Base-by-base conservation (phyloP, 495 filamentous ascomycete species). In the Talaromyces proteolyticus region DNA sequence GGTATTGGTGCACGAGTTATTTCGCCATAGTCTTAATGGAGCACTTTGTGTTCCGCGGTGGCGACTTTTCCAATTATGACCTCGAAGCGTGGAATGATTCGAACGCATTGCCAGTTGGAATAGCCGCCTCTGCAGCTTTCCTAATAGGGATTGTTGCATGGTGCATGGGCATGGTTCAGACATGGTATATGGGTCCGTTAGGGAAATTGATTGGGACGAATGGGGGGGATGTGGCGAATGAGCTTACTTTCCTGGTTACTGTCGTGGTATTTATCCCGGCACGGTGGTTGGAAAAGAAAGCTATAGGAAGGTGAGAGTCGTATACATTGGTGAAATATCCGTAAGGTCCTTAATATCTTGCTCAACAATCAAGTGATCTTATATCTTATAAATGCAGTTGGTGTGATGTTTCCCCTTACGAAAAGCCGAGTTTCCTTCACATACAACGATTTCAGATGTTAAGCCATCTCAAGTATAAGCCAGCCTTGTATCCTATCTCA, bases 1-100 rank as follows among this genome's bases (percentile, higher is more conserved):
- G 80, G 5, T 85, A 84, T 62, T 82, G 79, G 75, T 74, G 70
- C 45, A 77, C 79, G 10, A 70, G 69, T 2, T 82, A 78, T 58
- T 75, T 78, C 26, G 66, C 76, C 48, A 80, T 85, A 51, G 51
- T 86, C 3, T 71, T 82, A 51, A 60, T 63, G 10, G 83, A 87
- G 52, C 79, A 87, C 60, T 78, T 77, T 51, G 44, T 74, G 34
- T 85, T 85, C 68, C 74, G 82, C 14, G 67, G 67, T 17, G 65
- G 66, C 42, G 69, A 62, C 37, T 59, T 75, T 16, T 59, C 64
- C 21, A 69, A 66, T 50, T 72, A 71, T 25, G 65, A 71, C 44
- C 56, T 70, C 11, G 63, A 67, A 38, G 66, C 45, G 6, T 68
- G 65, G 66, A 57, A 70, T 34, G 53, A 55, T 23, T 62, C 65